Evolutionary conservation across 345 rosid species (phyloP), one percentile per base, ranked within the genome.

Genomic region (Psidium guajava): DNA sequence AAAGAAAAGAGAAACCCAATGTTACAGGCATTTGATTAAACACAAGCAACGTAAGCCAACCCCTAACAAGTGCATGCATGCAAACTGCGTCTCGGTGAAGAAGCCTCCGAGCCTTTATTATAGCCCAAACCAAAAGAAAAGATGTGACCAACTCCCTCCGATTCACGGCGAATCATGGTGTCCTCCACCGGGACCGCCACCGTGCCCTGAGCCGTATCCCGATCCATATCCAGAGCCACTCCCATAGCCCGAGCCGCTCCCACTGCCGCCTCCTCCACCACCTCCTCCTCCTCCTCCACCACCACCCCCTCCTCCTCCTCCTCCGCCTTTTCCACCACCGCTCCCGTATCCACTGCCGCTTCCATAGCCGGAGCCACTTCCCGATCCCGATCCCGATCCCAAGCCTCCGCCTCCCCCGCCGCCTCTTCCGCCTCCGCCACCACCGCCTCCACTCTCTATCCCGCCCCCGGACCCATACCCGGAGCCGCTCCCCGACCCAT

Each of bases 401-500:
- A 53, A 42, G 12, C 89, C 85, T 42, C 85, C 85, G 0, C 88
- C 87, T 22, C 87, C 85, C 0, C 89, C 89, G 0, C 87, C 87
- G 4, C 89, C 88, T 0, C 86, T 82, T 3, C 90, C 91, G 0
- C 88, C 84, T 6, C 89, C 88, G 5, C 89, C 85, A 5, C 88
- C 92, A 6, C 88, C 86, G 0, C 88, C 88, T 5, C 83, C 85
- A 40, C 85, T 77, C 6, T 44, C 83, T 28, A 73, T 56, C 8
- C 89, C 84, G 0, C 88, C 90, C 3, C 89, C 82, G 0, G 91
- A 89, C 2, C 93, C 90, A 1, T 81, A 59, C 20, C 91, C 91
- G 15, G 82, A 64, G 20, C 93, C 91, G 36, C 87, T 84, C 1
- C 96, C 93, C 0, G 89, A 88, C 0, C 95, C 93, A 0, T 86